These are phyloP conservation scores for Alternaria panax DNA, from an alignment of 2,329 filamentous ascomycete species.

Conservation along the genomic window DNA sequence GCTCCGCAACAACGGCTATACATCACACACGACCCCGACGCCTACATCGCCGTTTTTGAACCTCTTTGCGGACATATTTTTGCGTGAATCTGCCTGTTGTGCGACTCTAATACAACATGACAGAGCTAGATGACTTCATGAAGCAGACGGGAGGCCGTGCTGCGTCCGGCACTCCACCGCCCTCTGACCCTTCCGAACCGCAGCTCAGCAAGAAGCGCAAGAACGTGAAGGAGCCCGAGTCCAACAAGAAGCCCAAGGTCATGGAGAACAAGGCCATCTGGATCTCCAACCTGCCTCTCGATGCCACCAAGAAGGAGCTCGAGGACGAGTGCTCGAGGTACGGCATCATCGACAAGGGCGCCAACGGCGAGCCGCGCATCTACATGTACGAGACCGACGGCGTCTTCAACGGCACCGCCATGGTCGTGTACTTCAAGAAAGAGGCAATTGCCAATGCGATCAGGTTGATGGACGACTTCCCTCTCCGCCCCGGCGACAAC, in stretches of 20 bases:
- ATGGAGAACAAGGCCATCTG: slow-evolving; percentile 87
- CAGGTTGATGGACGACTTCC: slow-evolving; percentile 79
- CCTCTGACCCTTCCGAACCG: slow-evolving; percentile 8
- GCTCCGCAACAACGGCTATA: slow-evolving; percentile 7
- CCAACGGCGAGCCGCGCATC: slow-evolving; percentile 84
- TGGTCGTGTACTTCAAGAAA: slow-evolving; percentile 93
- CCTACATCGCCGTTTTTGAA: background rate
- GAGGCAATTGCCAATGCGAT: slow-evolving; percentile 90
- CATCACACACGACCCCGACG: background rate
- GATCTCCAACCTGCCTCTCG: slow-evolving; percentile 83
- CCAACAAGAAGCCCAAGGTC: slow-evolving; percentile 41
- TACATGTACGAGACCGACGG: slow-evolving; percentile 88
- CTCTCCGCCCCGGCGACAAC: slow-evolving; percentile 71
- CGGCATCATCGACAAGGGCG: slow-evolving; percentile 93
- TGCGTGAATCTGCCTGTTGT: too few relatives aligned
- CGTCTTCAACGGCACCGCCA: slow-evolving; percentile 92
- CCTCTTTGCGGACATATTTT: background rate
- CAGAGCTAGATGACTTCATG: slow-evolving; percentile 23
- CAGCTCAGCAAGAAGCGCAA: slow-evolving; percentile 36
- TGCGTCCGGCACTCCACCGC: slow-evolving; percentile 4
- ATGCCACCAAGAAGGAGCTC: slow-evolving; percentile 82
- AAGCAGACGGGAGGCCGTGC: slow-evolving; percentile 12
- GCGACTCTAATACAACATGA: background rate
- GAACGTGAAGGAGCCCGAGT: slow-evolving; percentile 21
- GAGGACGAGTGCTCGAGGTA: slow-evolving; percentile 85